Evolutionary conservation across 306 rosid genomes (phyloP).

Genomic region (Lathyrus aphaca): DNA sequence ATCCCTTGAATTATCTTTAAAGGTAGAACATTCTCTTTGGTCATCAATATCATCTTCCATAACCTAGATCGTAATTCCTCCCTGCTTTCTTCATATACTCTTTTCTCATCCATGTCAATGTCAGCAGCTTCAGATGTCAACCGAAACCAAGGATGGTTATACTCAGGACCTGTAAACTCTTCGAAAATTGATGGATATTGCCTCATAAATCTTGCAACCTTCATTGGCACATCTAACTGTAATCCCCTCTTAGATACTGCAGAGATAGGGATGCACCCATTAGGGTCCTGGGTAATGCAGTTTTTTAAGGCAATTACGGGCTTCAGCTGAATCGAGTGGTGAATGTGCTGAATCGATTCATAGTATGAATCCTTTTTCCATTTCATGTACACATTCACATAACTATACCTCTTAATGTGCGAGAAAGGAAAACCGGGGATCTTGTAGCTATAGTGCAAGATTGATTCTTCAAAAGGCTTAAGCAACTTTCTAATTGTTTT

Average conservation of each 20-base stretch:
- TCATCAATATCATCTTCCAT: constrained; percentile 81
- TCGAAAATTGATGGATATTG: constrained; percentile 82
- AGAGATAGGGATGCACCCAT: constrained; percentile 78
- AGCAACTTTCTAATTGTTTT: constrained; percentile 44
- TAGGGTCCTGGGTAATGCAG: constrained; percentile 61
- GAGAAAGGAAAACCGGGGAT: constrained; percentile 41
- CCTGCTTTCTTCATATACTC: constrained; percentile 62
- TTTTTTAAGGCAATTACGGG: constrained; percentile 73
- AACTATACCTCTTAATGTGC: constrained; percentile 51
- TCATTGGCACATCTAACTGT: constrained; percentile 68
- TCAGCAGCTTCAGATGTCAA: constrained; percentile 80
- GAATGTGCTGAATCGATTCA: constrained; percentile 74
- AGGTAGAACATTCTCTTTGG: constrained; percentile 65
- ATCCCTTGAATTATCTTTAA: constrained; percentile 80
- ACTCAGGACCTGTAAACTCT: constrained; percentile 71
- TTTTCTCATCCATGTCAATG: constrained; percentile 68
- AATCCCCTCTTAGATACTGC: constrained; percentile 68
- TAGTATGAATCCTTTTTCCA: constrained; percentile 84
- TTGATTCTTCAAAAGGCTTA: constrained; percentile 31
- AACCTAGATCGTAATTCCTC: constrained; percentile 68
- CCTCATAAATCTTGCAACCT: constrained; percentile 77
- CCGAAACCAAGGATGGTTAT: constrained; percentile 87
- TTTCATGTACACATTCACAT: constrained; percentile 87
- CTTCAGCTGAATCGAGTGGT: constrained; percentile 65
- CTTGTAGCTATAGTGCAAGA: constrained; percentile 23